phyloP scores from a whole-genome alignment of 1,284 basidiomycete genomes.

The Irpex sp. region DNA sequence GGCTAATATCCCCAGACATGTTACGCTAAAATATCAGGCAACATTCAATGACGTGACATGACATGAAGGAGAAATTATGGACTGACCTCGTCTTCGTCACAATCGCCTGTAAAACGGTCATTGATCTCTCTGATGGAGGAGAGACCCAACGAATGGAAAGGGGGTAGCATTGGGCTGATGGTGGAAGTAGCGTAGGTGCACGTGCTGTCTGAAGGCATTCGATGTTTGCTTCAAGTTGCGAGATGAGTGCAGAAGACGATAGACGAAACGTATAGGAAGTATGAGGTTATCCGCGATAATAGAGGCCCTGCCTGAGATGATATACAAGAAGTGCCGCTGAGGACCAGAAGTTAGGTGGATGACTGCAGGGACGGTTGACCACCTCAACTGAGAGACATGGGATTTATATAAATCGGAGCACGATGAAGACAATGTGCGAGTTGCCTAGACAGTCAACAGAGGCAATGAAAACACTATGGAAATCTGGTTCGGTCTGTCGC shows the following conservation, averaged over 20 bases:
- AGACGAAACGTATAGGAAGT: constrained; percentile 14
- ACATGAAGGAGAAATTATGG: too few relatives aligned
- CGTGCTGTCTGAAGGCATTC: constrained; percentile 26
- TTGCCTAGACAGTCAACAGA: constrained; percentile 6
- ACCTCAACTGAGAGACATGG: too few relatives aligned
- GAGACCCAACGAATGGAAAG: constrained; percentile 47
- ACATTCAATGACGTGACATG: background rate
- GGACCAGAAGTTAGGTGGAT: background rate
- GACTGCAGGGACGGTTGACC: constrained; percentile 2
- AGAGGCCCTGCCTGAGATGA: constrained; percentile 21
- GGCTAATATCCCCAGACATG: constrained; percentile 10
- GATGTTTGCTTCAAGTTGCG: constrained; percentile 6
- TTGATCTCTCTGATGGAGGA: constrained; percentile 25
- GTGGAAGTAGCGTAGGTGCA: constrained; percentile 15
- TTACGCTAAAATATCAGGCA: background rate
- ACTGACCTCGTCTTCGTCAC: background rate
- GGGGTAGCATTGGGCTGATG: constrained; percentile 50
- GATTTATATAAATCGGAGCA: background rate
- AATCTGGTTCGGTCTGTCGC: background rate
- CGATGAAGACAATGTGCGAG: constrained; percentile 17
- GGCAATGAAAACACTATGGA: background rate
- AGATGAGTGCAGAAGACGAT: background rate
- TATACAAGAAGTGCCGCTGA: too few relatives aligned
- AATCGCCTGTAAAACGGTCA: constrained; percentile 14
- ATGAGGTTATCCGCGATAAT: constrained; percentile 27